These are phyloP conservation scores for Wickerhamiella australiensis DNA, from an alignment of 805 yeast species.

Conservation along the genomic window DNA sequence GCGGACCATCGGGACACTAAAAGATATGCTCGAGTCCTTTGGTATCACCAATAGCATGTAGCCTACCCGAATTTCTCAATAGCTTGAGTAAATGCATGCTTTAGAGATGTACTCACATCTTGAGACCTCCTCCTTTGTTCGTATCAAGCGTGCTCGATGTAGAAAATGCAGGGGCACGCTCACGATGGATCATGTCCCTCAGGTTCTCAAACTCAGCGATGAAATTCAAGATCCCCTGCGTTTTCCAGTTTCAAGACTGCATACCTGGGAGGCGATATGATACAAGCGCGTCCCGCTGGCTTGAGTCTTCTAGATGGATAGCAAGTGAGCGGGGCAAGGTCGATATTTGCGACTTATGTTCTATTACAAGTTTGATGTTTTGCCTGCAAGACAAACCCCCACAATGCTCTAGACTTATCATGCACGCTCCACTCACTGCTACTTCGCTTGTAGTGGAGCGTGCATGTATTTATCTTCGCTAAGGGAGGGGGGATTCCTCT, in stretches of 20 bases:
- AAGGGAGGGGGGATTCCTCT: neutral
- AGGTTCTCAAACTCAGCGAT: neutral
- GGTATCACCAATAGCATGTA: no score
- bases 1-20: no score
- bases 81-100: no score
- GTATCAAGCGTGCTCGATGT: neutral
- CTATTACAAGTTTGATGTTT: no score
- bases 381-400: neutral
- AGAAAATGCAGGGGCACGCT: neutral
- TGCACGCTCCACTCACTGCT: neutral
- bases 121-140: neutral
- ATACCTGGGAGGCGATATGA: neutral
- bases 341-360: no score
- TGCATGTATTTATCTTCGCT: neutral
- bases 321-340: no score
- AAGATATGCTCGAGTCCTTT: no score
- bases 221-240: neutral
- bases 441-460: slow-evolving; percentile 1
- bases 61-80: no score
- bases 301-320: no score
- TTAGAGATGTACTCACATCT: no score
- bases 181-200: neutral
- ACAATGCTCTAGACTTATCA: neutral
- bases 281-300: neutral
- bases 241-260: neutral